Base-by-base conservation (phyloP, 2,329 filamentous ascomycete genomes). In the Colletotrichum sojae region DNA sequence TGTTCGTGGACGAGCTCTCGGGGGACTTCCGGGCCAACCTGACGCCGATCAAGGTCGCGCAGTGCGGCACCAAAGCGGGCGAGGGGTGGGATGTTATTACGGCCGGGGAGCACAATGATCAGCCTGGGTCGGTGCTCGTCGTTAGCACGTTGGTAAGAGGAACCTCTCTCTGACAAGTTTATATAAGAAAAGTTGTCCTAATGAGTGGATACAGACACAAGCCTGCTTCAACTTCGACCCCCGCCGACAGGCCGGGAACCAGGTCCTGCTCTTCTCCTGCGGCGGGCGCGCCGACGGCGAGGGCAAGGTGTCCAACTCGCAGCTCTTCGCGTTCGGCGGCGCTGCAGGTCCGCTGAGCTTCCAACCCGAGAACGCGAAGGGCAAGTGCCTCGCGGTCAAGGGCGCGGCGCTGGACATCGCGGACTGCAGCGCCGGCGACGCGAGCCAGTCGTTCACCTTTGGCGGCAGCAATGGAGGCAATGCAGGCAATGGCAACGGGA, bases 141-240 rank as follows among this genome's bases (percentile, higher is more conserved):
- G 87, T 89, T 51, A 89, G 83, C 79, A 86, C 85, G 4, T 76
- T 87, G 72, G 82, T 83, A 72, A 68, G 78, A 74, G 15, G 5
- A n/a, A n/a, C n/a, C n/a, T n/a, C n/a, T n/a, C n/a, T n/a, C n/a
- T n/a, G n/a, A n/a, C n/a, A n/a, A n/a, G n/a, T n/a, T n/a, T n/a
- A n/a, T n/a, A n/a, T n/a, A n/a, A n/a, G n/a, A n/a, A n/a, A n/a
- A 6, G 3, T 18, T 16, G 22, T 67, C 72, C 25, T 51, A 1
- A 71, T 82, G 78, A 0, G 10, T 22, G 3, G 18, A 8, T 22
- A 5, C 4, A 72, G 71, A 89, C 87, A 1, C 83, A 88, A 74
- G 87, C 87, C 51, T 90, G 88, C 73, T 78, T 88, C 73, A 89
- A 88, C 78, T 88, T 88, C 69, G 87, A 90, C 72, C 82, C 83